Conservation (phyloP, 108 stramenopile species). For the Cyclostephanos invisitatus region DNA sequence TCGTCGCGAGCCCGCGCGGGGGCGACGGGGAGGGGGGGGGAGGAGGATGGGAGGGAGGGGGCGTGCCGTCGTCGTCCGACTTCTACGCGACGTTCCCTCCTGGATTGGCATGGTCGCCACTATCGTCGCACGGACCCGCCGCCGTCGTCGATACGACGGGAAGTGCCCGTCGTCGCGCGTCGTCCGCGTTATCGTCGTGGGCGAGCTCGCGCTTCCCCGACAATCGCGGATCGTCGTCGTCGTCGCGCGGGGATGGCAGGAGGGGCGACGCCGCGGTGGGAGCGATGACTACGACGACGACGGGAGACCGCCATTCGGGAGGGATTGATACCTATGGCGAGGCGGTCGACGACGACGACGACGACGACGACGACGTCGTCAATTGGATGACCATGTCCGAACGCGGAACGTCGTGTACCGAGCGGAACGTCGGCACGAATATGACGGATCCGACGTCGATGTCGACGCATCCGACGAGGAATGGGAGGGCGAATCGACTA, state of each 20-base stretch:
- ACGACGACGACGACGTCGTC: neutral
- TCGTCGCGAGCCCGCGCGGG: too few relatives aligned
- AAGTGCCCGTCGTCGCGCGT: neutral
- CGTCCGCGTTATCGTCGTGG: too few relatives aligned
- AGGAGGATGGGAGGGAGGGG: neutral
- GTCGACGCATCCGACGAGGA: neutral
- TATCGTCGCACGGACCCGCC: neutral
- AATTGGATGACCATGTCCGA: neutral
- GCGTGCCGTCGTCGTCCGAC: slow-evolving; percentile 48
- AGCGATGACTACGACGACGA: too few relatives aligned
- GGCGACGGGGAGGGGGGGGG: too few relatives aligned
- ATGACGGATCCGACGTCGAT: neutral
- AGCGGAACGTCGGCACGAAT: neutral
- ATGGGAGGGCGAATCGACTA: too few relatives aligned
- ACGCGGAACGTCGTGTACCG: neutral
- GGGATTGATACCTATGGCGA: neutral
- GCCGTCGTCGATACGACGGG: too few relatives aligned
- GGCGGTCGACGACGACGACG: neutral
- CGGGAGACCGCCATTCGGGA: neutral
- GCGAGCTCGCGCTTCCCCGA: too few relatives aligned
- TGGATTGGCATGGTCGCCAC: neutral
- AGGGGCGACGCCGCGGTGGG: too few relatives aligned
- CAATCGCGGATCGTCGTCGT: too few relatives aligned
- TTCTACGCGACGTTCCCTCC: slow-evolving; percentile 48
- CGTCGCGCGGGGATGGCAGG: too few relatives aligned